These are phyloP conservation scores for Pyropia haitanensis DNA, from an alignment of 23 red algal genomes.

Conservation along the genomic window DNA sequence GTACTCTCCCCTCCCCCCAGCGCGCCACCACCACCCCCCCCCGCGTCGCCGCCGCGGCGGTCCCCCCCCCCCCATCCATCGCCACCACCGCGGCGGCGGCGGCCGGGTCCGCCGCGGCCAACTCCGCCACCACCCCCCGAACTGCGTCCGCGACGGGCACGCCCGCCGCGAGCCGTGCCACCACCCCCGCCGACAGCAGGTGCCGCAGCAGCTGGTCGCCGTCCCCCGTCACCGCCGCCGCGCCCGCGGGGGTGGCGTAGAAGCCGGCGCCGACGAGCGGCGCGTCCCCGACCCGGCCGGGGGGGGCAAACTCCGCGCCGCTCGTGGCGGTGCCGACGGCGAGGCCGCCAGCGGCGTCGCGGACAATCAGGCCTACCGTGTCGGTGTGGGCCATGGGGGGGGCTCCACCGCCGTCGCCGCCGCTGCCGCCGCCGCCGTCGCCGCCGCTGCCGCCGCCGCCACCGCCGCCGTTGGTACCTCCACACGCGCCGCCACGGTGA, in stretches of 20 bases:
- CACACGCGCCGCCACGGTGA: too few relatives aligned
- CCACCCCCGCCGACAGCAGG: conserved; percentile 40
- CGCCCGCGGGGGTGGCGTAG: conserved; percentile 22
- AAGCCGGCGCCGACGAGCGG: conserved; percentile 67
- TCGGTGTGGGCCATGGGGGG: conserved; percentile 44
- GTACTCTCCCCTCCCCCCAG: too few relatives aligned
- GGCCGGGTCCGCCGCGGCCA: too few relatives aligned
- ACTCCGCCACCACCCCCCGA: too few relatives aligned
- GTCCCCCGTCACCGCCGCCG: conserved; percentile 81
- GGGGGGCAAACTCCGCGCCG: conserved; percentile 62
- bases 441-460: too few relatives aligned
- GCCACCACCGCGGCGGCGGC: too few relatives aligned
- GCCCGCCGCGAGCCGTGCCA: conserved; percentile 32
- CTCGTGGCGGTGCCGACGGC: conserved; percentile 74
- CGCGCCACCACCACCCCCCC: too few relatives aligned
- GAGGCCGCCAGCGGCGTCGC: conserved; percentile 23
- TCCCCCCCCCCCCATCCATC: too few relatives aligned
- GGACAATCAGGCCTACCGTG: conserved; percentile 78
- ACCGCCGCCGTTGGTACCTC: too few relatives aligned
- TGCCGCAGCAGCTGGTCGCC: conserved; percentile 74
- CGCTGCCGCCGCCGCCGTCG: too few relatives aligned
- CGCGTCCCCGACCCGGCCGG: conserved; percentile 76
- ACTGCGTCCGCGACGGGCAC: conserved; percentile 10
- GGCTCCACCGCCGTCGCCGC: too few relatives aligned
- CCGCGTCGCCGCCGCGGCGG: too few relatives aligned